These are phyloP conservation scores for Fusarium concolor DNA, from an alignment of 2,329 filamentous ascomycete genomes.

Conservation along the genomic window DNA sequence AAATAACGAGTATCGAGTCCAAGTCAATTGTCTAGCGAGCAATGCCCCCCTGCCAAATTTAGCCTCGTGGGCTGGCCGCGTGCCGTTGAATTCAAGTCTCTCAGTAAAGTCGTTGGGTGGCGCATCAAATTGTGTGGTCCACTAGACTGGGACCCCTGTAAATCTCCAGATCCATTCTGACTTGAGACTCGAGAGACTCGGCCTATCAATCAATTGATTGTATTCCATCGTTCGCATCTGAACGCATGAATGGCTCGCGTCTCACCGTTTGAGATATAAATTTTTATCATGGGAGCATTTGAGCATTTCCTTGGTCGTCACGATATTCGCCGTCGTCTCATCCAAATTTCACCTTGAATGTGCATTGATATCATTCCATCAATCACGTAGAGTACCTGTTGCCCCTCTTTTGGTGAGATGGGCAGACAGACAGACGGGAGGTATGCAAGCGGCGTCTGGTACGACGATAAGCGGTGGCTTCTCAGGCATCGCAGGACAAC, in stretches of 20 bases:
- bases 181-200: constrained; percentile 31
- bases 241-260: constrained; percentile 33
- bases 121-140: constrained; percentile 39
- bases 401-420: constrained; percentile 43
- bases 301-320: constrained; percentile 23
- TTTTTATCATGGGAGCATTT: constrained; percentile 24
- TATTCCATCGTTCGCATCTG: constrained; percentile 15
- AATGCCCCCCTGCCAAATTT: constrained; percentile 44
- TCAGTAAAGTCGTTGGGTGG: constrained; percentile 41
- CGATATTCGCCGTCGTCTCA: constrained; percentile 29
- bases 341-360: constrained; percentile 33
- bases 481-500: constrained; percentile 37
- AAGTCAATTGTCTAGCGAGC: constrained; percentile 38
- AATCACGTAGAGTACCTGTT: constrained; percentile 25
- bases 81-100: constrained; percentile 41
- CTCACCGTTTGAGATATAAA: constrained; percentile 18
- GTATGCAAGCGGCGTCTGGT: constrained; percentile 36
- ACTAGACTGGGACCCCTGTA: constrained; percentile 39
- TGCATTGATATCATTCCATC: constrained; percentile 33
- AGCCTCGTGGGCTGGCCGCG: constrained; percentile 47
- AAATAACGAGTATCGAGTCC: constrained; percentile 21
- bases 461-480: constrained; percentile 32
- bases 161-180: constrained; percentile 39
- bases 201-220: constrained; percentile 41
- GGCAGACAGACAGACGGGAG: constrained; percentile 29